Conservation (phyloP, 1,284 basidiomycete genomes). For the Boletus albobrunnescens region DNA sequence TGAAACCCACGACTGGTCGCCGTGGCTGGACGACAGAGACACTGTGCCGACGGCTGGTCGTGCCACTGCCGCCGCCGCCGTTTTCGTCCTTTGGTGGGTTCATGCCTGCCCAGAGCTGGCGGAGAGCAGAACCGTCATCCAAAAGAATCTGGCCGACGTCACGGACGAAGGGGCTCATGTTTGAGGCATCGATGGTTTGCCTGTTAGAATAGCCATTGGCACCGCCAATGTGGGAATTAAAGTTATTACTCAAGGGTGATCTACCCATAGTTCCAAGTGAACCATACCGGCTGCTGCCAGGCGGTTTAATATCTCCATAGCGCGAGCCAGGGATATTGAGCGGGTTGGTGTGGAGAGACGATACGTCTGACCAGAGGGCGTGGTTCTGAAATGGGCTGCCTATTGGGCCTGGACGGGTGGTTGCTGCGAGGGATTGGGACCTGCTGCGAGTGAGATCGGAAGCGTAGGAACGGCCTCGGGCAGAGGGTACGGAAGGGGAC, state of each 20-base stretch:
- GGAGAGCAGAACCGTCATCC: constrained; percentile 63
- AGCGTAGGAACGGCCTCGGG: constrained; percentile 53
- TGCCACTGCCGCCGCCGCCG: constrained; percentile 64
- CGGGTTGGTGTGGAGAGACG: constrained; percentile 40
- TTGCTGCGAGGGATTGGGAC: constrained; percentile 68
- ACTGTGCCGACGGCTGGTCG: constrained; percentile 79
- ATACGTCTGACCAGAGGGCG: constrained; percentile 53
- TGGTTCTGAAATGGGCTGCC: constrained; percentile 41
- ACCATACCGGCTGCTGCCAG: constrained; percentile 60
- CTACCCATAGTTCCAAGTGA: constrained; percentile 53
- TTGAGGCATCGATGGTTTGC: constrained; percentile 58
- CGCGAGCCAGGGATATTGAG: constrained; percentile 51
- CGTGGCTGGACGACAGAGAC: constrained; percentile 81
- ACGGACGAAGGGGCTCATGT: constrained; percentile 76
- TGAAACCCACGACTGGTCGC: constrained; percentile 59
- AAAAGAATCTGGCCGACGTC: constrained; percentile 73
- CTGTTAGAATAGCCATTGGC: constrained; percentile 48
- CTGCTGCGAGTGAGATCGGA: constrained; percentile 64
- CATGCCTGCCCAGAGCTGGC: constrained; percentile 68
- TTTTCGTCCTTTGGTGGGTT: constrained; percentile 51
- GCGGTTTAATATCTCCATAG: constrained; percentile 59
- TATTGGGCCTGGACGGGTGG: constrained; percentile 48
- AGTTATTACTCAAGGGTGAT: constrained; percentile 46
- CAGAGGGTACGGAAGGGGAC: constrained; percentile 33
- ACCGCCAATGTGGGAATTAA: constrained; percentile 40